phyloP scores from a whole-genome alignment of 192 early-diverging fungal genomes.

The Coemansia sp. region DNA sequence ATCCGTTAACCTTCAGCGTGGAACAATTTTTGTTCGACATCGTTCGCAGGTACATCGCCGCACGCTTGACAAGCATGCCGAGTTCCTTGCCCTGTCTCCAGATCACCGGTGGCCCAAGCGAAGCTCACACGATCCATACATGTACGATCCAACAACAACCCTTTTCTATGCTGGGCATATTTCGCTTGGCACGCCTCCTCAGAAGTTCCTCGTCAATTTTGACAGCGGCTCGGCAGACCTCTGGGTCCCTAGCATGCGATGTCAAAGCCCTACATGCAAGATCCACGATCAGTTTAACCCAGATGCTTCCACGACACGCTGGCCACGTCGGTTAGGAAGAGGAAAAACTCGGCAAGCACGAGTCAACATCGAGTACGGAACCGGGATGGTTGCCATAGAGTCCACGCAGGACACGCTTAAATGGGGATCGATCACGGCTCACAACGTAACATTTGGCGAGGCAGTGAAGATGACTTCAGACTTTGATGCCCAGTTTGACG shows the following conservation, averaged over 20 bases:
- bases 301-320: background rate
- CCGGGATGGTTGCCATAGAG: slow-evolving; percentile 43
- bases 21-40: slow-evolving; percentile 44
- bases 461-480: slow-evolving; percentile 42
- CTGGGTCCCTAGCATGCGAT: slow-evolving; percentile 63
- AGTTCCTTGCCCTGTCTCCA: slow-evolving; percentile 14
- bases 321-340: background rate
- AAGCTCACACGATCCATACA: background rate
- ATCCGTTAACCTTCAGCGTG: slow-evolving; percentile 31
- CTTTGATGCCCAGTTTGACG: slow-evolving; percentile 50
- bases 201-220: slow-evolving; percentile 65
- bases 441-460: slow-evolving; percentile 45
- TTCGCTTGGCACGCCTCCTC: slow-evolving; percentile 61
- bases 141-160: slow-evolving; percentile 45
- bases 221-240: slow-evolving; percentile 71
- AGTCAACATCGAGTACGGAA: slow-evolving; percentile 40
- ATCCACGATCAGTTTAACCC: slow-evolving; percentile 31
- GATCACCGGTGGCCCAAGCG: background rate
- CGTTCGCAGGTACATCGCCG: slow-evolving; percentile 23
- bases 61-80: slow-evolving; percentile 27
- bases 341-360: background rate
- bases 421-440: slow-evolving; percentile 33
- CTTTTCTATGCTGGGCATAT: slow-evolving; percentile 67
- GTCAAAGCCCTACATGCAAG: slow-evolving; percentile 27
- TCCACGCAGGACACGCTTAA: slow-evolving; percentile 30